These are phyloP conservation scores for Leucaena leucocephala DNA, from an alignment of 306 rosid genomes.

Conservation along the genomic window DNA sequence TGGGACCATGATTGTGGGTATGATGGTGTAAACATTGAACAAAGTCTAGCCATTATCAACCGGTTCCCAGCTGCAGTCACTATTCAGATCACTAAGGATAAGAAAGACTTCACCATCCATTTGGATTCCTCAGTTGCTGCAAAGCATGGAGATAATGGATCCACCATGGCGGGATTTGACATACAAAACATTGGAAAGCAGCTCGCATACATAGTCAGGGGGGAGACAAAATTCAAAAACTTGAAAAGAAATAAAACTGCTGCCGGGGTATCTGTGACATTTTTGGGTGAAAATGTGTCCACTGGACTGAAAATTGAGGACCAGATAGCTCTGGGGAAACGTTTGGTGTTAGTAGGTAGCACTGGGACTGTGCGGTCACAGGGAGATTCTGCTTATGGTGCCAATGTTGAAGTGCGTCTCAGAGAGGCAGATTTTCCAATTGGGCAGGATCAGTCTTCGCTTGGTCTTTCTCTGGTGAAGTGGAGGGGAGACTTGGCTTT, in stretches of 20 bases:
- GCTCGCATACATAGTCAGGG: conserved; percentile 60
- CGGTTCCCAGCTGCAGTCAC: conserved; percentile 74
- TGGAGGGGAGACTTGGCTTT: conserved; percentile 93
- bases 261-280: conserved; percentile 84
- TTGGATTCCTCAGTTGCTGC: conserved; percentile 92
- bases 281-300: conserved; percentile 84
- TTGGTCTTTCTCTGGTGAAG: conserved; percentile 88
- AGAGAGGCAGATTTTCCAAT: conserved; percentile 97
- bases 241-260: conserved; percentile 80
- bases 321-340: conserved; percentile 86
- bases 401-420: conserved; percentile 86
- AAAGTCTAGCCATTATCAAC: conserved; percentile 65
- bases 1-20: conserved; percentile 99
- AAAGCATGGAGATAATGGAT: conserved; percentile 85
- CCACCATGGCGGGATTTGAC: conserved; percentile 97
- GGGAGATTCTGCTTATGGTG: conserved; percentile 85
- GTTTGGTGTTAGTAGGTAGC: conserved; percentile 79
- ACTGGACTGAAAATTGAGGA: conserved; percentile 94
- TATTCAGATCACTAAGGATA: conserved; percentile 93
- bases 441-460: conserved; percentile 92
- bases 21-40: conserved; percentile 93
- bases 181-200: conserved; percentile 72
- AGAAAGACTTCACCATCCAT: conserved; percentile 92
- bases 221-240: conserved; percentile 85
- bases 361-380: conserved; percentile 83